Evolutionary conservation across 176 grass and related monocot species (phyloP).

Genomic region (Elaeis guineensis): DNA sequence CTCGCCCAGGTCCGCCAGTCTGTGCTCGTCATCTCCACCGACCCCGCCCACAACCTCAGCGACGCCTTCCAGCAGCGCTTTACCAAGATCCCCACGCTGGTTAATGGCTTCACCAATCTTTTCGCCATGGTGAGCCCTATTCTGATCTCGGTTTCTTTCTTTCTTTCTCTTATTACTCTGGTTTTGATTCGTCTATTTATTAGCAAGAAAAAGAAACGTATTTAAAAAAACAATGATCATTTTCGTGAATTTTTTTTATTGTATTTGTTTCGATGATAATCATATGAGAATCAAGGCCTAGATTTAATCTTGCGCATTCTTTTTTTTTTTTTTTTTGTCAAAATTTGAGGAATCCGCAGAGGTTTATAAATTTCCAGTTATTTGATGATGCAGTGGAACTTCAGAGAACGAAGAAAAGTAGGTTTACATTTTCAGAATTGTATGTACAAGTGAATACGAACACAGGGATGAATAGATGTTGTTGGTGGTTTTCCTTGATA

Average conservation of each 20-base stretch:
- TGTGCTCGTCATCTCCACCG: slow-evolving; percentile 97
- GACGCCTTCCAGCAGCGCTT: slow-evolving; percentile 99
- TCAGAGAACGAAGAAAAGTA: too few relatives aligned
- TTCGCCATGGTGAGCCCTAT: slow-evolving; percentile 73
- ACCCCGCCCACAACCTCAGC: slow-evolving; percentile 98
- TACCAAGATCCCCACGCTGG: slow-evolving; percentile 98
- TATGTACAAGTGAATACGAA: too few relatives aligned
- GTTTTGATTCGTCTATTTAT: too few relatives aligned
- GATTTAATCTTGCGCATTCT: not conserved
- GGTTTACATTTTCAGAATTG: too few relatives aligned
- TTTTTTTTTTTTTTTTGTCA: too few relatives aligned
- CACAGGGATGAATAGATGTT: too few relatives aligned
- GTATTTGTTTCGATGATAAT: not conserved
- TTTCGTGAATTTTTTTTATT: not conserved
- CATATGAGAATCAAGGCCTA: not conserved
- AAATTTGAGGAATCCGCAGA: too few relatives aligned
- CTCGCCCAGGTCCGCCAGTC: slow-evolving; percentile 77
- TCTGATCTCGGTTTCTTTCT: not conserved
- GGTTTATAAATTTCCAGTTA: too few relatives aligned
- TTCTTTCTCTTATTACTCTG: not conserved
- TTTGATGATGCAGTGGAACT: too few relatives aligned
- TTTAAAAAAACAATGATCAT: not conserved
- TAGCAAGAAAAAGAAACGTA: too few relatives aligned
- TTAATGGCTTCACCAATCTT: slow-evolving; percentile 90
- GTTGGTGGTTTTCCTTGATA: too few relatives aligned